Evolutionary conservation across 495 filamentous ascomycete species (phyloP).

Genomic region (Zalerion maritima): DNA sequence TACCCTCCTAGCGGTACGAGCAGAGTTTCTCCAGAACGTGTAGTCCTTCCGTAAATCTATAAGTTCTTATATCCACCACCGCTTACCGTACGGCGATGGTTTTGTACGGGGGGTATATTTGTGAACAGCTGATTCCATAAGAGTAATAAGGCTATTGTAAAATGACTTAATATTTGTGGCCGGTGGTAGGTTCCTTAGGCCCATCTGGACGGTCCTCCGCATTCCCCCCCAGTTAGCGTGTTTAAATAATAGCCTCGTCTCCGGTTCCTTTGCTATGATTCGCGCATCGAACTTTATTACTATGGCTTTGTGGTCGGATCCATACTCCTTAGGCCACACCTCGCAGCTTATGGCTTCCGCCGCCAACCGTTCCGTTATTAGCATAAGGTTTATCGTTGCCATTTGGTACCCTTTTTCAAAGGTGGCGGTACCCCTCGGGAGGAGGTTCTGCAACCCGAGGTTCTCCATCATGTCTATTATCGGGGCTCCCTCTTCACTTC

Average conservation of each 20-base stretch:
- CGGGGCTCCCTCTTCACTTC: constrained; percentile 19
- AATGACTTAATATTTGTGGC: too few relatives aligned
- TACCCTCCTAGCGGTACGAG: constrained; percentile 2
- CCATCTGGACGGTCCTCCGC: constrained; percentile 2
- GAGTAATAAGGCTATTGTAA: constrained; percentile 3
- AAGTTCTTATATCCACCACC: constrained; percentile 9
- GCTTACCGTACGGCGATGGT: constrained; percentile 9
- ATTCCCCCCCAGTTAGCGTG: constrained; percentile 16
- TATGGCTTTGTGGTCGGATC: constrained; percentile 21
- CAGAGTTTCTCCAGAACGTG: constrained; percentile 9
- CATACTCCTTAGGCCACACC: constrained; percentile 15
- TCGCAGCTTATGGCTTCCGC: constrained; percentile 13
- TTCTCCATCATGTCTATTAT: constrained; percentile 24
- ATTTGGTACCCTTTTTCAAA: constrained; percentile 14
- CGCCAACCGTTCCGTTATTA: constrained; percentile 11
- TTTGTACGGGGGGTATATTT: too few relatives aligned
- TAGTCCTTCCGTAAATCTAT: constrained; percentile 7
- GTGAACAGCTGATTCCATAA: constrained; percentile 4
- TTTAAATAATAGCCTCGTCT: constrained; percentile 15
- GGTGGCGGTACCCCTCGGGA: constrained; percentile 18
- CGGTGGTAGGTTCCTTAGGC: not conserved
- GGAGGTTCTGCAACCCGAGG: constrained; percentile 14
- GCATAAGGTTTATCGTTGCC: constrained; percentile 17
- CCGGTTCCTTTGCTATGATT: constrained; percentile 1
- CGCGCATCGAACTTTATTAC: constrained; percentile 14